Percentiles rank a stretch among this genome's conserved stretches.
phyloP scores from a whole-genome alignment of 176 grass and related monocot genomes.

The Pontederia paniculata region DNA sequence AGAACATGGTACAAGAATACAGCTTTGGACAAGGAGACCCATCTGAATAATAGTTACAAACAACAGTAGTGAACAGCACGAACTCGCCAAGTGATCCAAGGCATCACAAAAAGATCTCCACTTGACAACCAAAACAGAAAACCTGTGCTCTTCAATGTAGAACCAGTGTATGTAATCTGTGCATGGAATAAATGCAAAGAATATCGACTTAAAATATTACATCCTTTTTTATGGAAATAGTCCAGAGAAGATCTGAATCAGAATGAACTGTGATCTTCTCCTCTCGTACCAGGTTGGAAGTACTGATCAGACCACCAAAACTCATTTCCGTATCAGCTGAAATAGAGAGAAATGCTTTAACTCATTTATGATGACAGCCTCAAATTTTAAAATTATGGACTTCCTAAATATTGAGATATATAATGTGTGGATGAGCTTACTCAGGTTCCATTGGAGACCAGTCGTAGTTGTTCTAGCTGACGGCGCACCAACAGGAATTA shows the following conservation, averaged over 20 bases:
- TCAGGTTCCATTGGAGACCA: slow-evolving; percentile 79
- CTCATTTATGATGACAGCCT: not conserved
- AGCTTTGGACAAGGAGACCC: too few species aligned
- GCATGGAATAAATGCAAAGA: not conserved
- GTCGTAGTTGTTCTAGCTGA: slow-evolving; percentile 53
- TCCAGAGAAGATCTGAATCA: slow-evolving; percentile 92
- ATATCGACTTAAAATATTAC: not conserved
- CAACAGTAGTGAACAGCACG: too few species aligned
- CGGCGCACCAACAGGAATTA: slow-evolving; percentile 61
- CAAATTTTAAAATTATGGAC: not conserved
- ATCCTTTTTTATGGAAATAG: slow-evolving; percentile 50
- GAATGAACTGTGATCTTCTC: slow-evolving; percentile 56
- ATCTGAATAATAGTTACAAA: too few species aligned
- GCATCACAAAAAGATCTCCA: too few species aligned
- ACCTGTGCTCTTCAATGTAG: not conserved
- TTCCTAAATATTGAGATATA: not conserved
- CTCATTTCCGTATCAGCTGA: slow-evolving; percentile 32
- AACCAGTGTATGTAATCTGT: too few species aligned
- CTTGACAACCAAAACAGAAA: too few species aligned
- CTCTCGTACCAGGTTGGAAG: slow-evolving; percentile 64
- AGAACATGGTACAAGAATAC: too few species aligned
- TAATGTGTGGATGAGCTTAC: slow-evolving; percentile 25
- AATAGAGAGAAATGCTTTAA: not conserved
- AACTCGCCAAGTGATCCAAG: too few species aligned
- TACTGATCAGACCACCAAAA: slow-evolving; percentile 76